Evolutionary conservation across 768 basidiomycete genomes (phyloP), one percentile per base, ranked within the genome.

Genomic region (Lyophyllum atratum): DNA sequence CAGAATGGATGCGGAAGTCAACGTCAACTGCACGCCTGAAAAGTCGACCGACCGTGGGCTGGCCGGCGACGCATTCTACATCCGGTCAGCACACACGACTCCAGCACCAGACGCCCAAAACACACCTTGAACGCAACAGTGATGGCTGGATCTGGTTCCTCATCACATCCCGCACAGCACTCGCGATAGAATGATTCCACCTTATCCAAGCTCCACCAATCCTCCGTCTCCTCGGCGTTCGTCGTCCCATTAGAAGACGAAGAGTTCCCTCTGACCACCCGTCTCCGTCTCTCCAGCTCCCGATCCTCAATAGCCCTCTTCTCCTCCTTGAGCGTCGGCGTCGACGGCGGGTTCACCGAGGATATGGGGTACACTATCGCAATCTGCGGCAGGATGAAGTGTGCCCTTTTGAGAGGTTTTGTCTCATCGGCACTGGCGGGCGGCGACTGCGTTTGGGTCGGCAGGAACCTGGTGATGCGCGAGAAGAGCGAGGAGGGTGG

Each of bases 361-460:
- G 89, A 90, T 69, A 98, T 95, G 0, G 95, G 94, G 70, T 98
- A 98, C 29, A 95, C 85, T 22, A 90, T 91, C 29, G 85, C 86
- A 63, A 97, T 83, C 63, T 90, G 83, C 0, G 92, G 92, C 12
- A 97, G 76, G 61, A 96, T 91, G 68, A 98, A 98, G 64, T 96
- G 92, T 0, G 95, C 97, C 49, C 92, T 76, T 67, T 92, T 93
- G 60, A 96, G 79, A 11, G 91, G 84, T 64, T 80, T 84, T 33
- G 73, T 70, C 45, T 83, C 76, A 65, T 84, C 83, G 49, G 45
- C 25, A 26, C 25, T 26, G 21, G 65, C 58, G n/a, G 68, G 52
- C 24, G 63, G 66, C 3, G 73, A 54, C 26, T 73, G 74, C 42
- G 62, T 68, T 59, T 83, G 85, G 0, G 82, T 81, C 14, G 90